Percentiles rank a stretch among this genome's conserved stretches.
Conservation (phyloP, 805 yeast species). For the Yamadazyma philogaea region DNA sequence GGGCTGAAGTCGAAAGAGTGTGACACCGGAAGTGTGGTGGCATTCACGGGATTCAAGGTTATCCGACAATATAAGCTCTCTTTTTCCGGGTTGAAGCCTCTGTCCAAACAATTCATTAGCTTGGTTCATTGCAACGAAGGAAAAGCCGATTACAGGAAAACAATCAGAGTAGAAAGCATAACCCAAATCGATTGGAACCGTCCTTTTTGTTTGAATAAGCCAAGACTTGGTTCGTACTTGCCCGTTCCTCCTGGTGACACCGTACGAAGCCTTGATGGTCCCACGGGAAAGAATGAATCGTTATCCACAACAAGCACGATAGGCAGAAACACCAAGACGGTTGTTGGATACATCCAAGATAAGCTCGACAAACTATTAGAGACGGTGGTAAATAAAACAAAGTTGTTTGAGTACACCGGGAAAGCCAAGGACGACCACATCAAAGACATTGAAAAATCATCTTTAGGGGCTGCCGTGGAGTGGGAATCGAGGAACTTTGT, state of each 20-base stretch:
- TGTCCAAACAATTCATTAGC: constrained; percentile 42
- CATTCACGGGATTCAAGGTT: constrained; percentile 57
- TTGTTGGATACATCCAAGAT: constrained; percentile 8
- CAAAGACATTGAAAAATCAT: constrained; percentile 16
- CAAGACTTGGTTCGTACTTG: constrained; percentile 18
- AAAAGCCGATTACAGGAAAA: constrained; percentile 40
- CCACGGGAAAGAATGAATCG: background rate
- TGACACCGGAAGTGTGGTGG: constrained; percentile 14
- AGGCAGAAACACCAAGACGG: constrained; percentile 1
- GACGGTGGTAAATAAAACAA: constrained; percentile 13
- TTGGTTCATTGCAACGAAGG: constrained; percentile 55
- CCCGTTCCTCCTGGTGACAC: constrained; percentile 12
- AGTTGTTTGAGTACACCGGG: constrained; percentile 21
- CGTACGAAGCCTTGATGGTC: constrained; percentile 6
- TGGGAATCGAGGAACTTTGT: constrained; percentile 27
- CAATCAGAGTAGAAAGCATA: constrained; percentile 23
- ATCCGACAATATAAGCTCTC: constrained; percentile 44
- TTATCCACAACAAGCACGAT: background rate
- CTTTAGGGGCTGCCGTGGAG: constrained; percentile 21
- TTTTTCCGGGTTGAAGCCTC: constrained; percentile 26
- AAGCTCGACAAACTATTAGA: constrained; percentile 21
- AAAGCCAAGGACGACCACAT: constrained; percentile 15
- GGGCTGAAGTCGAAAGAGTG: constrained; percentile 6
- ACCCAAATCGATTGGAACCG: constrained; percentile 48
- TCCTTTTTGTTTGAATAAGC: constrained; percentile 45